A percentile compares a stretch with the other conserved stretches of the same genome.
Evolutionary conservation across 345 rosid genomes (phyloP).

Genomic region (Syzygium aqueum): DNA sequence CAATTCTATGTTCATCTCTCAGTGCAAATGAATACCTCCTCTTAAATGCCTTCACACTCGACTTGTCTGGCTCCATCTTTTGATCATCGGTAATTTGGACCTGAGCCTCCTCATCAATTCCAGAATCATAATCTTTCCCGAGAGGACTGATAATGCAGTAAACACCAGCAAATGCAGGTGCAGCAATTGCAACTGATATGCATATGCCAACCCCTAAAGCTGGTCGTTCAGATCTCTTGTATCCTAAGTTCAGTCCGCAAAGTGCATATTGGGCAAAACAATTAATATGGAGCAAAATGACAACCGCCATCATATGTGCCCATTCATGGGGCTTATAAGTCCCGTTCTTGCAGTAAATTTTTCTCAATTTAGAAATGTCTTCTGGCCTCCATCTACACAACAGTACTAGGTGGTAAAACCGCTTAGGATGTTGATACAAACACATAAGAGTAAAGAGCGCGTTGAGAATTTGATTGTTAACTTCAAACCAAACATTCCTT

Average conservation of each 20-base stretch:
- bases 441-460: conserved; percentile 93
- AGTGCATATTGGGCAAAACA: conserved; percentile 97
- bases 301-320: conserved; percentile 83
- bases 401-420: conserved; percentile 74
- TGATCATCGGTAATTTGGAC: conserved; percentile 15
- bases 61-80: conserved; percentile 12
- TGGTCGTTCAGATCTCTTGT: conserved; percentile 71
- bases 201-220: conserved; percentile 82
- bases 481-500: conserved; percentile 86
- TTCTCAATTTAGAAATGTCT: conserved; percentile 61
- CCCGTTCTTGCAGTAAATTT: conserved; percentile 78
- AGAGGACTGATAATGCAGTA: conserved; percentile 77
- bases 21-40: conserved; percentile 68
- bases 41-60: conserved; percentile 23
- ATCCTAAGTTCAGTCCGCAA: conserved; percentile 82
- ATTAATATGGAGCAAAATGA: conserved; percentile 68
- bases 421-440: conserved; percentile 85
- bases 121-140: conserved; percentile 64
- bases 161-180: conserved; percentile 78
- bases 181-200: conserved; percentile 73
- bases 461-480: conserved; percentile 86
- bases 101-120: conserved; percentile 64
- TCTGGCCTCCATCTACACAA: conserved; percentile 67
- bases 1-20: conserved; percentile 21
- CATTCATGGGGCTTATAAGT: conserved; percentile 85